Evolutionary conservation across 2,329 filamentous ascomycete genomes (phyloP), one percentile per base, ranked within the genome.

Genomic region (Ascochyta koolunga): DNA sequence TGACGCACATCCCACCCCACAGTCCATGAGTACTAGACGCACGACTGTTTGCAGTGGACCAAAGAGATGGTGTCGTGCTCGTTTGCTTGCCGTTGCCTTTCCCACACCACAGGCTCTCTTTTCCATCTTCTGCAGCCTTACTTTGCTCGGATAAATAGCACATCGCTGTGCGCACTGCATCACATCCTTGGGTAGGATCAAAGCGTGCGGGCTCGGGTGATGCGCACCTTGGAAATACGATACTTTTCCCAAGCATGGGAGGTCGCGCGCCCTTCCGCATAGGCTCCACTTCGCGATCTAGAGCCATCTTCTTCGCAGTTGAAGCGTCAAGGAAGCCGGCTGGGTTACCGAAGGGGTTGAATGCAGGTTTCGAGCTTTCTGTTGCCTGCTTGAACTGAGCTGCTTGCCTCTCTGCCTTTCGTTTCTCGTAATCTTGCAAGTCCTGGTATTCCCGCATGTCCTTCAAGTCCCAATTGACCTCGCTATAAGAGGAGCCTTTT

Each of bases 181-280:
- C 71, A 9, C 78, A 80, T 8, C 77, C 74, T 68, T 91, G 89
- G 50, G 90, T 88, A 0, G 89, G 87, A 69, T 96, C 91, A 66
- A 96, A 89, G 66, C 91, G 87, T 15, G 92, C 96, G 49, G 87
- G 85, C 72, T 93, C 88, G 5, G 93, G 93, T 22, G 93, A 96
- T 9, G 83, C 82, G 70, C 91, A 96, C 70, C 84, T 85, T 29
- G 91, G 90, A 71, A 97, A 96, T 22, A 82, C 80, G 49, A 98
- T 83, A 62, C 96, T 89, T 52, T 81, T 78, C 50, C 93, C 93
- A 10, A 96, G 84, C 92, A 98, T 96, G 9, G 93, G 93, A 35
- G 93, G 93, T 36, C 82, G 83, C 22, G 82, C 82, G 37, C 80
- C 79, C 56, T 86, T 86, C 19, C 81, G 81, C 78, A 86, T 83